Evolutionary conservation across 768 basidiomycete species (phyloP), one percentile per base, ranked within the genome.

Genomic region (Strobilomyces dryophilus): DNA sequence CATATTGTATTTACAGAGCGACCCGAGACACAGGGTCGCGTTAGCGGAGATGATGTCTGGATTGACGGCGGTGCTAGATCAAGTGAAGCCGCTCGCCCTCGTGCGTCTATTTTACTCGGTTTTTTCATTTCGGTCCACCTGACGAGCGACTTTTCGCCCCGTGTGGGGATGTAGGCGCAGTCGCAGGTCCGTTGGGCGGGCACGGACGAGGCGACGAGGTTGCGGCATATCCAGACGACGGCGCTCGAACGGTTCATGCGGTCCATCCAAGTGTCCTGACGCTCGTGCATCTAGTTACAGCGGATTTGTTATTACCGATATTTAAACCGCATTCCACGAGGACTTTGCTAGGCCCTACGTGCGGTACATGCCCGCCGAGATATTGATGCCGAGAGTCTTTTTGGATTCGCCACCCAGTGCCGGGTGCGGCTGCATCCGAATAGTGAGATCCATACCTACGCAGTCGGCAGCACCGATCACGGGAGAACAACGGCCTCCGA

Each of bases 11-110:
- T 76, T 85, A 47, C 72, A 74, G 24, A 68, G 71, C 37, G 82
- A 91, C 58, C 68, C 76, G n/a, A 75, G 85, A 48, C 87, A 89
- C 67, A 78, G 73, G 50, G 85, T 85, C 10, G 88, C 89, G 5
- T 62, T 89, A 43, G 79, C 85, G 26, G 83, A 84, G 60, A 92
- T 92, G 86, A 78, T 84, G 44, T 73, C 79, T 3, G 75, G 77
- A n/a, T 63, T 92, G 53, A 76, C 87, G 37, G 68, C 70, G 18
- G 72, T 79, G 36, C 76, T 86, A 34, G 84, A 87, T 63, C 79
- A 77, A 53, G 73, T 79, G 46, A 79, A 76, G 51, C 86, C 87
- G 10, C 67, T 81, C 5, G 76, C 77, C 14, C 63, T 89, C 69
- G 89, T 89, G 57, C 51, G 83, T 76, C 51, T 9, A 29, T 29